phyloP scores from a whole-genome alignment of 2,329 filamentous ascomycete species.

The Ilyonectria robusta region DNA sequence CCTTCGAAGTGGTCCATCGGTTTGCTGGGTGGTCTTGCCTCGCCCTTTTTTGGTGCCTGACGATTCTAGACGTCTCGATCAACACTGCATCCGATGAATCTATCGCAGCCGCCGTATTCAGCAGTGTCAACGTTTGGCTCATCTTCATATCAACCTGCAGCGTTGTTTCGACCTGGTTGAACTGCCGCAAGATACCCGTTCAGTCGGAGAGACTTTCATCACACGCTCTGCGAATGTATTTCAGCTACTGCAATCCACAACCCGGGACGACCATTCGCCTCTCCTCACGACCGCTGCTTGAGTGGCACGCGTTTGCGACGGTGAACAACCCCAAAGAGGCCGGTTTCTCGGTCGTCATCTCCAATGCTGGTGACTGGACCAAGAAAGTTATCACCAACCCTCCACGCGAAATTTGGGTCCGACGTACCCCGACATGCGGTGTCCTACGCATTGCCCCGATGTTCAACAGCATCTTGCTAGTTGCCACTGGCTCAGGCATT shows the following conservation, averaged over 20 bases:
- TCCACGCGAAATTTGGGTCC: conserved; percentile 73
- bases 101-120: conserved; percentile 46
- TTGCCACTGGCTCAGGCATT: conserved; percentile 79
- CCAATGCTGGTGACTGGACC: conserved; percentile 76
- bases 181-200: conserved; percentile 75
- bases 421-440: conserved; percentile 74
- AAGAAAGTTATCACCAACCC: conserved; percentile 72
- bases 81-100: conserved; percentile 63
- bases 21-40: conserved; percentile 39
- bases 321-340: conserved; percentile 67
- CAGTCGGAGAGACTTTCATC: conserved; percentile 73
- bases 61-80: conserved; percentile 68
- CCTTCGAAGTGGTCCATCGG: conserved; percentile 36
- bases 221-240: conserved; percentile 79
- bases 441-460: conserved; percentile 75
- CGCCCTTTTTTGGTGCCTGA: conserved; percentile 32
- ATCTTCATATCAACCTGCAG: conserved; percentile 71
- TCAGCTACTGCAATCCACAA: conserved; percentile 68
- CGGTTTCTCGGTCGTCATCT: conserved; percentile 76
- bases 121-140: conserved; percentile 70
- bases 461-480: conserved; percentile 73
- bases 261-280: conserved; percentile 64
- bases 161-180: conserved; percentile 77
- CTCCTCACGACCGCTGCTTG: conserved; percentile 70
- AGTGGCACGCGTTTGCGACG: conserved; percentile 81